Conservation (phyloP, 306 rosid genomes). For the Echinosophora koreensis region DNA sequence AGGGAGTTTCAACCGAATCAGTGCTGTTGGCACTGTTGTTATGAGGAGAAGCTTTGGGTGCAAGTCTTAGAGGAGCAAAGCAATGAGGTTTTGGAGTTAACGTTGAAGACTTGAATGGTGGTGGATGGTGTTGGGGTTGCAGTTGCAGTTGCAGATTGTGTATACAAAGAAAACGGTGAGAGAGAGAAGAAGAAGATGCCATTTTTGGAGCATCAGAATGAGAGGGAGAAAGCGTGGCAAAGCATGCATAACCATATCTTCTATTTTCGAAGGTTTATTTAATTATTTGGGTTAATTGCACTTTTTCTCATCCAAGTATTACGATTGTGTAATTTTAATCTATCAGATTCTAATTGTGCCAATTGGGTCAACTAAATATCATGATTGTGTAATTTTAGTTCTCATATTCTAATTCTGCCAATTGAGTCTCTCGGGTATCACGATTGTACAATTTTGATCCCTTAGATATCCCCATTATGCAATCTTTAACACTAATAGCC, state of each 20-base stretch:
- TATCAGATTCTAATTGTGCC: too few relatives aligned
- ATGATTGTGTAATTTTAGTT: too few relatives aligned
- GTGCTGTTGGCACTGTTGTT: constrained; percentile 43
- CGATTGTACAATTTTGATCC: too few relatives aligned
- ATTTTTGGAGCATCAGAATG: constrained; percentile 43
- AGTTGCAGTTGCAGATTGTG: constrained; percentile 31
- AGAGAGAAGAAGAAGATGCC: constrained; percentile 38
- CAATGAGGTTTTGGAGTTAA: constrained; percentile 35
- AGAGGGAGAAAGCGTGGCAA: background rate
- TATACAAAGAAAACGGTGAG: constrained; percentile 30
- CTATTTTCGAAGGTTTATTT: too few relatives aligned
- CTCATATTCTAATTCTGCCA: too few relatives aligned
- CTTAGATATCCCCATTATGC: too few relatives aligned
- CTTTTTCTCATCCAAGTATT: too few relatives aligned
- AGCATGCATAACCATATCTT: constrained; percentile 44
- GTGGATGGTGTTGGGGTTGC: constrained; percentile 18
- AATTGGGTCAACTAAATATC: too few relatives aligned
- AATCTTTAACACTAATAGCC: too few relatives aligned
- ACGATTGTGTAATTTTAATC: too few relatives aligned
- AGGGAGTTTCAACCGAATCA: constrained; percentile 40
- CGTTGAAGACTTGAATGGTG: constrained; percentile 35
- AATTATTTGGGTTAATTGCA: too few relatives aligned
- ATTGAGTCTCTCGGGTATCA: too few relatives aligned
- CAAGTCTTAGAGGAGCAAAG: constrained; percentile 20
- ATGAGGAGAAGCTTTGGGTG: constrained; percentile 43